Conservation (phyloP, 306 rosid species). For the Prosopis cineraria region DNA sequence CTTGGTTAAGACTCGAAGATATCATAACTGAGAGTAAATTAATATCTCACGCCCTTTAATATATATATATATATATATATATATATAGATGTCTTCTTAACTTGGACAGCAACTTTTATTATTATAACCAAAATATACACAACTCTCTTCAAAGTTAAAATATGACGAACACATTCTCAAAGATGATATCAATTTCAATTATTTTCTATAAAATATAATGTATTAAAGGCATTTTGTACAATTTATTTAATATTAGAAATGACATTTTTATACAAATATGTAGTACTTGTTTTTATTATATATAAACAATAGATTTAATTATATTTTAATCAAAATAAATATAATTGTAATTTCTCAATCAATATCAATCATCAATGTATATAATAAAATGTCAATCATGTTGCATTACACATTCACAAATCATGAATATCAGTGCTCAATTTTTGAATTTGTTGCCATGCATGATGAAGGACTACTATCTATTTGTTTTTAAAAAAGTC, state of each 20-base stretch:
- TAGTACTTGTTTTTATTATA: neutral
- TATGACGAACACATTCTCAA: neutral
- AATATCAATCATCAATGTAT: too few relatives aligned
- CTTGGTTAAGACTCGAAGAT: neutral
- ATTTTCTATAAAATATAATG: neutral
- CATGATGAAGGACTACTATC: neutral
- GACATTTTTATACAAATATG: neutral
- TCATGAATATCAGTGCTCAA: neutral
- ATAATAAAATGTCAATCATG: neutral
- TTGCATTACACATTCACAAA: neutral
- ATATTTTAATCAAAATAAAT: neutral
- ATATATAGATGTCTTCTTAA: too few relatives aligned
- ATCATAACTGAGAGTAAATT: neutral
- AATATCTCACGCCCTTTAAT: too few relatives aligned
- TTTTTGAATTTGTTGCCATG: neutral
- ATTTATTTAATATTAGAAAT: neutral
- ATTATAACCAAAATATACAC: neutral
- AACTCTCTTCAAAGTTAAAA: neutral
- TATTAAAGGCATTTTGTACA: neutral
- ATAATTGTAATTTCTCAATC: neutral
- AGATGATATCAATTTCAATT: neutral
- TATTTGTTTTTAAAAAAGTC: neutral
- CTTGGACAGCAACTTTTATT: neutral
- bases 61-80: too few relatives aligned
- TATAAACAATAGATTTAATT: neutral